Conservation (phyloP, 164 flowering plant species). For the Liquidambar formosana region DNA sequence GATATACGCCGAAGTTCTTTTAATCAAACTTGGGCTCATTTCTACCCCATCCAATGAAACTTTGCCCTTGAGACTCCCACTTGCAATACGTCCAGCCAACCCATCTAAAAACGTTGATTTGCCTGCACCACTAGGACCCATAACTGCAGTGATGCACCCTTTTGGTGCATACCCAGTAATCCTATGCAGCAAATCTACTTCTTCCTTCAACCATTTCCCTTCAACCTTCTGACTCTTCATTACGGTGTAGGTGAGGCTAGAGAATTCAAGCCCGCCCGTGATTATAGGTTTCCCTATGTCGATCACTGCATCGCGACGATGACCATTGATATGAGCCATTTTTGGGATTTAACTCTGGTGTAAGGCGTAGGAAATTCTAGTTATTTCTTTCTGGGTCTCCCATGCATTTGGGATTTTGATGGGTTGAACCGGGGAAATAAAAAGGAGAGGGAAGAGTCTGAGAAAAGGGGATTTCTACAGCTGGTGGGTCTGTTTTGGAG, state of each 20-base stretch:
- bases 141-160: slow-evolving; percentile 66
- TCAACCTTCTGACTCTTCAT: slow-evolving; percentile 41
- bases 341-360: neutral
- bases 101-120: slow-evolving; percentile 74
- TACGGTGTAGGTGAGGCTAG: slow-evolving; percentile 56
- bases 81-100: slow-evolving; percentile 69
- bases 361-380: slow-evolving; percentile 1
- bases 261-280: slow-evolving; percentile 62
- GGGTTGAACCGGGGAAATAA: slow-evolving; percentile 14
- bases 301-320: slow-evolving; percentile 39
- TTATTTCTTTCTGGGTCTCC: slow-evolving; percentile 7
- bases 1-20: slow-evolving; percentile 68
- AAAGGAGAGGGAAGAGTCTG: slow-evolving; percentile 11
- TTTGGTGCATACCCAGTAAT: slow-evolving; percentile 75
- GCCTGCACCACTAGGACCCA: slow-evolving; percentile 86
- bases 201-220: slow-evolving; percentile 50
- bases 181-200: slow-evolving; percentile 53
- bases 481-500: slow-evolving; percentile 17
- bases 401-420: slow-evolving; percentile 9
- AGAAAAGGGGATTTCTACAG: slow-evolving; percentile 7
- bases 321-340: slow-evolving; percentile 22
- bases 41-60: slow-evolving; percentile 55
- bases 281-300: slow-evolving; percentile 45
- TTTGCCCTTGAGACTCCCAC: slow-evolving; percentile 65
- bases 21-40: slow-evolving; percentile 57